phyloP scores from a whole-genome alignment of 2,329 filamentous ascomycete genomes.

The Hypoxylon sp. region DNA sequence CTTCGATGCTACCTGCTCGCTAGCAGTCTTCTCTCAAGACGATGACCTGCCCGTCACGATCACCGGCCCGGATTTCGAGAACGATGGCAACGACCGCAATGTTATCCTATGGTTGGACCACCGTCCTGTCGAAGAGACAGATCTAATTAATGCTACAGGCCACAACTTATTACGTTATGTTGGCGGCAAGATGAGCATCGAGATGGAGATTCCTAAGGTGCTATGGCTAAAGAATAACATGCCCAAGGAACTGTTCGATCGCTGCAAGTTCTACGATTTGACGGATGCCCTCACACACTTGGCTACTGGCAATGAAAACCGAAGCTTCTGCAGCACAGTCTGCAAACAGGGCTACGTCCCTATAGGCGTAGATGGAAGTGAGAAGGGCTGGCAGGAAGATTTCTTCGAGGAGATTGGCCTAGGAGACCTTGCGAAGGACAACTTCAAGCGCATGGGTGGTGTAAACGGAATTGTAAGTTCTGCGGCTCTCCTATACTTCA shows the following conservation, averaged over 20 bases:
- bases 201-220: conserved; percentile 99
- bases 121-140: conserved; percentile 88
- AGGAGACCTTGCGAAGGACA: conserved; percentile 83
- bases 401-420: conserved; percentile 90
- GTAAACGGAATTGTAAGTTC: conserved; percentile 91
- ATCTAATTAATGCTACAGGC: conserved; percentile 90
- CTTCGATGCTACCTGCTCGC: conserved; percentile 98
- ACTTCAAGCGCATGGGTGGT: conserved; percentile 94
- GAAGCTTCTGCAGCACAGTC: conserved; percentile 95
- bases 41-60: conserved; percentile 93
- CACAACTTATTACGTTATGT: conserved; percentile 97
- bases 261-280: conserved; percentile 97
- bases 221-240: conserved; percentile 99
- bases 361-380: conserved; percentile 95
- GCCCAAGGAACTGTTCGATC: conserved; percentile 88
- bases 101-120: conserved; percentile 98
- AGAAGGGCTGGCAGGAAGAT: conserved; percentile 98
- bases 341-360: conserved; percentile 98
- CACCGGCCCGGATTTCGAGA: conserved; percentile 86
- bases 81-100: conserved; percentile 87
- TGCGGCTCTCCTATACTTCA: conserved; percentile 43
- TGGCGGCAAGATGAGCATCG: conserved; percentile 97
- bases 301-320: conserved; percentile 89
- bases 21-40: conserved; percentile 89
- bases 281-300: conserved; percentile 93